Evolutionary conservation across 2,329 filamentous ascomycete species (phyloP).

Genomic region (Fusarium fujikuroi): DNA sequence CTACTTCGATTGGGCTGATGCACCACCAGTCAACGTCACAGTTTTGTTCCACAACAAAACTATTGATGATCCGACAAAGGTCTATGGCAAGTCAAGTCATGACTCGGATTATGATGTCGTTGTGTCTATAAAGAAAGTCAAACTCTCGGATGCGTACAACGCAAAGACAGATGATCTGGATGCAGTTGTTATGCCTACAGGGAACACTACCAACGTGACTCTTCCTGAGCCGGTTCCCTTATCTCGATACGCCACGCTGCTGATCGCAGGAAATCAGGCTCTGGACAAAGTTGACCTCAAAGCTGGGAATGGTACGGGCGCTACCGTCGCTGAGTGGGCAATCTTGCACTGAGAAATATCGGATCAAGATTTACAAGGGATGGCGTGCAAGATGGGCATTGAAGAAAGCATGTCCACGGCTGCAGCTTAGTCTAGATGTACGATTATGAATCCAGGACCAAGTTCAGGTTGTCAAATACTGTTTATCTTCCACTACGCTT

Average conservation of each 20-base stretch:
- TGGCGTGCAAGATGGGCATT: too few species aligned
- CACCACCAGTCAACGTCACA: not conserved
- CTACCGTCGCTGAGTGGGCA: not conserved
- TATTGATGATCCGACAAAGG: not conserved
- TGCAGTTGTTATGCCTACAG: not conserved
- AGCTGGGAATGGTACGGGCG: not conserved
- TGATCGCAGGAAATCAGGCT: not conserved
- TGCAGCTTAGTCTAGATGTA: too few species aligned
- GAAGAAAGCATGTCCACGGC: too few species aligned
- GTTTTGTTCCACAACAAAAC: not conserved
- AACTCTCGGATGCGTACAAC: not conserved
- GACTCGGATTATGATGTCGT: not conserved
- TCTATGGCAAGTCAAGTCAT: rapidly evolving
- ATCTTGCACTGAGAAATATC: not conserved
- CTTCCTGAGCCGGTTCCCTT: not conserved
- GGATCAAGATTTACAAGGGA: too few species aligned
- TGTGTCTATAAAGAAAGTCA: not conserved
- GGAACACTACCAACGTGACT: not conserved
- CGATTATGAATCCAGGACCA: too few species aligned
- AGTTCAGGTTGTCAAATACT: too few species aligned
- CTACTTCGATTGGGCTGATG: not conserved
- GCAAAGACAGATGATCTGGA: not conserved
- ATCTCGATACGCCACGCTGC: not conserved
- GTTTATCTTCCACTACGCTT: too few species aligned
- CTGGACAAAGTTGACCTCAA: not conserved